Evolutionary conservation across 306 rosid genomes (phyloP).

Genomic region (Abrus pulchellus): DNA sequence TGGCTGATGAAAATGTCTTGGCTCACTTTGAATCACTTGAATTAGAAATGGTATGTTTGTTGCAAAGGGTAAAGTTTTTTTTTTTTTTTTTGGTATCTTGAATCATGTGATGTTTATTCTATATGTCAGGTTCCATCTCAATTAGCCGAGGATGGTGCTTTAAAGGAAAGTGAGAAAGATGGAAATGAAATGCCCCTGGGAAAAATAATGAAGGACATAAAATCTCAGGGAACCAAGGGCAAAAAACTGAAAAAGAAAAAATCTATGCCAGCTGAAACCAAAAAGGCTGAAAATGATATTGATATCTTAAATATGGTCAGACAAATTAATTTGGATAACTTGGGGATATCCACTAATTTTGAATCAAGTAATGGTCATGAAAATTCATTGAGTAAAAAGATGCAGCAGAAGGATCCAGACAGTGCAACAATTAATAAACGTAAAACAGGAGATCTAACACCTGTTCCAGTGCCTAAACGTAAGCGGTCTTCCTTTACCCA

Average conservation of each 20-base stretch:
- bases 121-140: constrained; percentile 62
- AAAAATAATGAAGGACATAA: constrained; percentile 76
- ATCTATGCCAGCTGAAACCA: constrained; percentile 57
- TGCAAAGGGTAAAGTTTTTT: constrained; percentile 14
- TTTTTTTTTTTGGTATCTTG: background rate
- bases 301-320: constrained; percentile 92
- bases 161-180: constrained; percentile 67
- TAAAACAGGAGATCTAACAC: constrained; percentile 64
- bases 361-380: constrained; percentile 88
- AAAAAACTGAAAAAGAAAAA: constrained; percentile 72
- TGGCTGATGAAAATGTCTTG: constrained; percentile 78
- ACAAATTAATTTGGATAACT: constrained; percentile 82
- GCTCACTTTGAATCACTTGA: constrained; percentile 83
- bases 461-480: constrained; percentile 74
- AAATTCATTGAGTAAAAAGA: constrained; percentile 61
- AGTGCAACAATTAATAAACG: constrained; percentile 60
- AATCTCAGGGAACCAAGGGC: constrained; percentile 70
- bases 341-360: constrained; percentile 68
- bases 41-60: constrained; percentile 72
- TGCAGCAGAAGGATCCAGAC: constrained; percentile 55
- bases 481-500: constrained; percentile 64
- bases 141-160: constrained; percentile 61
- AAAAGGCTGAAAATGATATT: constrained; percentile 70
- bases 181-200: constrained; percentile 86
- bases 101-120: constrained; percentile 46